Base-by-base conservation (phyloP, 768 basidiomycete species). In the Mycena epipterygia region DNA sequence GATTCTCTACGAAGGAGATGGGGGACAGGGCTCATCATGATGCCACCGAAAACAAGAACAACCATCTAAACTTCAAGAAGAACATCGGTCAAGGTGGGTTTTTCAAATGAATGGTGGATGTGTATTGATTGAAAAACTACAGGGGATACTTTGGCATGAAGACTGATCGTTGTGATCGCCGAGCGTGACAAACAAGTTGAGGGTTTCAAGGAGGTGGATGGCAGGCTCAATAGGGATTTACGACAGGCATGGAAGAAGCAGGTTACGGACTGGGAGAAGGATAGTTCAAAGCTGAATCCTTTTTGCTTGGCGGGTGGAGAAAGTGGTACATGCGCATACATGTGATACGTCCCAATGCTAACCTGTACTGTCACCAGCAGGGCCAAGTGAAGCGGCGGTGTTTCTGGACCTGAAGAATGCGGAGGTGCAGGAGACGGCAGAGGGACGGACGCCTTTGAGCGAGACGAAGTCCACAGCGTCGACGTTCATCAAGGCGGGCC, bases 1-100 rank as follows among this genome's bases (percentile, higher is more conserved):
- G 75, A 0, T 66, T 62, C 4, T 76, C 75, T 37, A 82, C 79
- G 0, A 75, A 75, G 14, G 80, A 83, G 32, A 83, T 80, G 80
- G 76, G 77, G 0, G 73, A 75, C 0, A 77, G 78, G 0, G 51
- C 68, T 1, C 65, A 75, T 0, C 57, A 74, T 7, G 79, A 81
- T 19, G 75, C 76, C 0, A 33, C 84, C 5, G 79, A 84, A 25
- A 62, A 75, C 29, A 56, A 62, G 32, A 25, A 52, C 11, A 79
- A 82, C 37, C 57, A 73, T n/a, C 74, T 35, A 2, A 72, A 72
- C 32, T 72, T 41, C 41, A 32, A 59, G 35, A 74, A 74, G 60
- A 69, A 71, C 42, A 30, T 72, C 5, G 37, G 30, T 5, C 25
- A 66, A 32, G 64, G 55, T 57, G 17, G 9, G 46, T 48, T 21